phyloP scores from a whole-genome alignment of 2,329 filamentous ascomycete genomes.

The Periconia sp. region DNA sequence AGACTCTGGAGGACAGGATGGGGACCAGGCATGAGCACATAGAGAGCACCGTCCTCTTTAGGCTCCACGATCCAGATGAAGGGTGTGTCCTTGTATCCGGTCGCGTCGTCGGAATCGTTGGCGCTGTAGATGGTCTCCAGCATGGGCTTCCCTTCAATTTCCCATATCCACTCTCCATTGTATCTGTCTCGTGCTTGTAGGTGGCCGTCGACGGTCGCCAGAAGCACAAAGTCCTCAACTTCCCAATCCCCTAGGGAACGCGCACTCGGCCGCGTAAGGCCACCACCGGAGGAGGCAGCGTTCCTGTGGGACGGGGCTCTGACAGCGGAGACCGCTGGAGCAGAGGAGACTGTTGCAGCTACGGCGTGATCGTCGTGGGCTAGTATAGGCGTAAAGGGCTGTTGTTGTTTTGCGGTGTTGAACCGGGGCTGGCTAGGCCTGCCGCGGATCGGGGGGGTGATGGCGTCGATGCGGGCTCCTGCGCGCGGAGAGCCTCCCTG shows the following conservation, averaged over 20 bases:
- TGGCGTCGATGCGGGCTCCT: constrained; percentile 32
- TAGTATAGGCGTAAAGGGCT: constrained; percentile 32
- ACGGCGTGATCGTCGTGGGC: constrained; percentile 85
- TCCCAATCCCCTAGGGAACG: constrained; percentile 99
- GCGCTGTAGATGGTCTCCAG: constrained; percentile 87
- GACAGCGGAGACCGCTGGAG: constrained; percentile 90
- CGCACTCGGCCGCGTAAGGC: constrained; percentile 75
- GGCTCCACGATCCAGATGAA: constrained; percentile 97
- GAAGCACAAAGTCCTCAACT: constrained; percentile 99
- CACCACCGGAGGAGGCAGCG: constrained; percentile 46
- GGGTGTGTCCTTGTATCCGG: constrained; percentile 69
- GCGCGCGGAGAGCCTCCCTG: constrained; percentile 32
- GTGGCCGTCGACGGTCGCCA: constrained; percentile 99
- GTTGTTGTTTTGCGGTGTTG: constrained; percentile 27
- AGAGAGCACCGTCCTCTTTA: constrained; percentile 83
- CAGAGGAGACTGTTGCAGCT: constrained; percentile 75
- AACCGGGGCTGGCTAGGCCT: constrained; percentile 23
- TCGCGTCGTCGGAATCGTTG: constrained; percentile 54
- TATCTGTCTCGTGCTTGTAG: constrained; percentile 89
- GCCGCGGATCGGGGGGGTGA: constrained; percentile 24
- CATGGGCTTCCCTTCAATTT: constrained; percentile 83
- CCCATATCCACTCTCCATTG: constrained; percentile 85
- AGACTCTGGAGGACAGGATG: constrained; percentile 68
- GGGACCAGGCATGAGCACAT: constrained; percentile 77
- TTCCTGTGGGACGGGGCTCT: constrained; percentile 83